Conservation (phyloP, 2,329 filamentous ascomycete species). For the Aspergillus caelatus region DNA sequence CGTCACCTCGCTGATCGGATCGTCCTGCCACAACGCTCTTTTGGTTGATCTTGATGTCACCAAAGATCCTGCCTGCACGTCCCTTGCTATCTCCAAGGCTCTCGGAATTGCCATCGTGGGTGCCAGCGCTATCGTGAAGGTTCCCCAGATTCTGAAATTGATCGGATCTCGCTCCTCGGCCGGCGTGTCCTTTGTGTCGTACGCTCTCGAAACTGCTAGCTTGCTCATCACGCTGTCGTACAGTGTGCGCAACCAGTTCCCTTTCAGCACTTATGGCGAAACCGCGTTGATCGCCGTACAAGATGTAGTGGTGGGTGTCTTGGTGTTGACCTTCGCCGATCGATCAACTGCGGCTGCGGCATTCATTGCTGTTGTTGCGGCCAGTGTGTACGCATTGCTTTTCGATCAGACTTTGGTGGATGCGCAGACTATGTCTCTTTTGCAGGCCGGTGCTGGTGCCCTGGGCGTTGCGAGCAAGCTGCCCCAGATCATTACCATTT, state of each 20-base stretch:
- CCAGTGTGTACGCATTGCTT: slow-evolving; percentile 70
- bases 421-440: slow-evolving; percentile 67
- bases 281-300: slow-evolving; percentile 88
- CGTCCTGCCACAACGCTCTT: slow-evolving; percentile 81
- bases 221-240: slow-evolving; percentile 92
- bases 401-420: slow-evolving; percentile 63
- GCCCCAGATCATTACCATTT: slow-evolving; percentile 89
- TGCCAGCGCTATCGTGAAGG: slow-evolving; percentile 88
- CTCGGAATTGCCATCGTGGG: slow-evolving; percentile 92
- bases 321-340: slow-evolving; percentile 83
- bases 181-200: slow-evolving; percentile 86
- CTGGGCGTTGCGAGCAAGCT: slow-evolving; percentile 88
- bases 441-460: slow-evolving; percentile 83
- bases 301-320: slow-evolving; percentile 83
- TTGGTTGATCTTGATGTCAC: slow-evolving; percentile 79
- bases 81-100: slow-evolving; percentile 87
- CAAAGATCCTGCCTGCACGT: slow-evolving; percentile 76
- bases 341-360: slow-evolving; percentile 68
- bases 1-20: slow-evolving; percentile 78
- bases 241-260: slow-evolving; percentile 86
- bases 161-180: slow-evolving; percentile 76
- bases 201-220: slow-evolving; percentile 85
- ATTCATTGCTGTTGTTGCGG: slow-evolving; percentile 77
- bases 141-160: slow-evolving; percentile 95
- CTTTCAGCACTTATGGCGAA: slow-evolving; percentile 97